phyloP scores from a whole-genome alignment of 495 filamentous ascomycete genomes.

The Annulohypoxylon maeteangense region DNA sequence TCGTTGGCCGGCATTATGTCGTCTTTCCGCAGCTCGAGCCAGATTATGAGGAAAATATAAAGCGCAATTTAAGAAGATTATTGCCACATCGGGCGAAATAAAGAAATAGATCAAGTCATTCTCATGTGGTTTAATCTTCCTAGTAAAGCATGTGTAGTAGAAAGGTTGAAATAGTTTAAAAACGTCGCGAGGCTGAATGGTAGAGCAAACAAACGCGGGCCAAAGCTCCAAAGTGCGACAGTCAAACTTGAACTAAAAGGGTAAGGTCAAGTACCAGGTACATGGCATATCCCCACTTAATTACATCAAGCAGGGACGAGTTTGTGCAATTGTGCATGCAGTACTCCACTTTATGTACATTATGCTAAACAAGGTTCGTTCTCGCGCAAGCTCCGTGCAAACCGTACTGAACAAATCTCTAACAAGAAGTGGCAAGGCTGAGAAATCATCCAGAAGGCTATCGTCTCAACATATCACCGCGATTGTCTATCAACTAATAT shows the following conservation, averaged over 20 bases:
- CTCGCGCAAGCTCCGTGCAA: conserved; percentile 13
- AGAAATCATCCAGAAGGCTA: conserved; percentile 43
- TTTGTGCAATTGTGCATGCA: conserved; percentile 33
- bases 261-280: conserved; percentile 18
- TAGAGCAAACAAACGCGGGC: conserved; percentile 2
- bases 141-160: neutral
- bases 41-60: neutral
- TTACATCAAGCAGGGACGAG: neutral
- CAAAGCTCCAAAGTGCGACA: conserved; percentile 33
- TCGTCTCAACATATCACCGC: conserved; percentile 9
- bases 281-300: conserved; percentile 1
- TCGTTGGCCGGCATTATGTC: conserved; percentile 41
- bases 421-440: conserved; percentile 50
- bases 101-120: conserved; percentile 15
- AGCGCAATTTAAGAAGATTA: conserved; percentile 4
- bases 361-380: conserved; percentile 24
- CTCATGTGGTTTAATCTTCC: neutral
- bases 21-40: neutral
- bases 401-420: conserved; percentile 24
- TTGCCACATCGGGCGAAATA: conserved; percentile 20
- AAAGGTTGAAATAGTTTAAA: conserved; percentile 1
- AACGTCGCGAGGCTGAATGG: conserved; percentile 29
- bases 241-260: conserved; percentile 19
- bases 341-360: conserved; percentile 15
- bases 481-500: neutral